Conservation (phyloP, 1,284 basidiomycete genomes). For the Tilletia setariae region DNA sequence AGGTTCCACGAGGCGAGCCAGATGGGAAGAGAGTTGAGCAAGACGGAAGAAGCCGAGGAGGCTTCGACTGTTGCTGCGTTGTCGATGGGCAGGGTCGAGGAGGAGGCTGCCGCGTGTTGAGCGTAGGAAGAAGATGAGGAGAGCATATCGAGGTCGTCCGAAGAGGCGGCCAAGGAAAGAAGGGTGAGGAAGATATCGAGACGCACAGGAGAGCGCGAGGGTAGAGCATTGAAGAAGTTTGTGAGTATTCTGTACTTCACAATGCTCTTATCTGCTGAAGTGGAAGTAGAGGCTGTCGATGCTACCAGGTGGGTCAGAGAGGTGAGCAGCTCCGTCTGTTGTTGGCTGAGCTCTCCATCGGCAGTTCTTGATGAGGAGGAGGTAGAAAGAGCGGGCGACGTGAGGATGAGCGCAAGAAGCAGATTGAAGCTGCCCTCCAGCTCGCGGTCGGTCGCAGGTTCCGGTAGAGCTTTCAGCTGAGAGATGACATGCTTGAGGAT, state of each 20-base stretch:
- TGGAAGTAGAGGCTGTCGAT: conserved; percentile 23
- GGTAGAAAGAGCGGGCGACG: conserved; percentile 1
- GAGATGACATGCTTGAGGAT: conserved; percentile 36
- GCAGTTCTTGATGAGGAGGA: conserved; percentile 18
- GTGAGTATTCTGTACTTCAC: conserved; percentile 37
- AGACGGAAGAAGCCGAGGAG: neutral
- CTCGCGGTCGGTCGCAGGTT: conserved; percentile 45
- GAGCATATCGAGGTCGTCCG: conserved; percentile 50
- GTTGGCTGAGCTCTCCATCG: conserved; percentile 24
- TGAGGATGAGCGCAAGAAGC: conserved; percentile 36
- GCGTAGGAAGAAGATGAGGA: conserved; percentile 22
- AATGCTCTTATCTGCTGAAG: conserved; percentile 30
- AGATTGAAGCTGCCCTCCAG: conserved; percentile 52
- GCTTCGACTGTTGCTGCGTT: neutral
- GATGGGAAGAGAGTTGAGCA: conserved; percentile 34
- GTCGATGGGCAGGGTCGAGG: neutral
- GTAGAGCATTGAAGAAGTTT: conserved; percentile 51
- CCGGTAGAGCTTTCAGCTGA: conserved; percentile 32
- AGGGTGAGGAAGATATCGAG: conserved; percentile 39
- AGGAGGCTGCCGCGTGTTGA: neutral
- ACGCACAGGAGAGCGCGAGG: conserved; percentile 36
- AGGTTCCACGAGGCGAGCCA: conserved; percentile 51
- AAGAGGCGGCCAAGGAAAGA: conserved; percentile 37
- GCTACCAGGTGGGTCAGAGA: conserved; percentile 23
- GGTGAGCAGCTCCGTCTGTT: conserved; percentile 2